phyloP scores from a whole-genome alignment of 495 filamentous ascomycete genomes.

The Daldinia grandis region DNA sequence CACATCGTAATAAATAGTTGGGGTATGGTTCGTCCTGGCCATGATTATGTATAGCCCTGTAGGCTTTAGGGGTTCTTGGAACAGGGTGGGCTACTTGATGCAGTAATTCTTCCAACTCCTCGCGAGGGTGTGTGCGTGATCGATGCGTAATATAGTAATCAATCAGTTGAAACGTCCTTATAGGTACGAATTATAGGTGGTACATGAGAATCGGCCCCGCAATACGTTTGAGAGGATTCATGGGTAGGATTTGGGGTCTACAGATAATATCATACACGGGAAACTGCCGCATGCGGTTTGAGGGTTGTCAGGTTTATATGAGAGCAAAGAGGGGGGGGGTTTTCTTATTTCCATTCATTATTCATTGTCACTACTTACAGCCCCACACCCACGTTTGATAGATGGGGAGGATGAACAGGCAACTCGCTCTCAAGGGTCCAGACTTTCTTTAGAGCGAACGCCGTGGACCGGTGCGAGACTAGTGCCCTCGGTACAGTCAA shows the following conservation, averaged over 20 bases:
- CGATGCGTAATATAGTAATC: conserved; percentile 12
- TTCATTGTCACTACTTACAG: conserved; percentile 15
- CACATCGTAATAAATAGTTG: conserved; percentile 35
- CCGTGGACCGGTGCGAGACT: conserved; percentile 31
- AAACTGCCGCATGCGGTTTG: conserved; percentile 30
- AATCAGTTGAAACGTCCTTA: conserved; percentile 12
- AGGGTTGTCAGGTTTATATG: conserved; percentile 39
- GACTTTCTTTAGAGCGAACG: conserved; percentile 28
- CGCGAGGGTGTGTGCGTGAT: conserved; percentile 9
- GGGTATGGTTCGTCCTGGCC: conserved; percentile 18
- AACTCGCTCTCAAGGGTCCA: conserved; percentile 29
- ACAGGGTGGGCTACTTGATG: conserved; percentile 12
- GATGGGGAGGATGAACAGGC: conserved; percentile 17
- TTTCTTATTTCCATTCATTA: conserved; percentile 24
- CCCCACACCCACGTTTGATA: conserved; percentile 34
- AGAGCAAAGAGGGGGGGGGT: conserved; percentile 18
- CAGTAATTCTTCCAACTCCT: neutral
- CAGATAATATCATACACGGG: conserved; percentile 19
- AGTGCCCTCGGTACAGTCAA: neutral
- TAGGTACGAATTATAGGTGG: conserved; percentile 21
- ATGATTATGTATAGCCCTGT: conserved; percentile 27
- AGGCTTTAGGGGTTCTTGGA: conserved; percentile 7
- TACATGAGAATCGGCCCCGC: conserved; percentile 19
- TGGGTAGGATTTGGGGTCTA: conserved; percentile 9
- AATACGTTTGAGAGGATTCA: conserved; percentile 18